These are phyloP conservation scores for Triticum monococcum DNA, from an alignment of 176 grass and related monocot species.

Conservation along the genomic window DNA sequence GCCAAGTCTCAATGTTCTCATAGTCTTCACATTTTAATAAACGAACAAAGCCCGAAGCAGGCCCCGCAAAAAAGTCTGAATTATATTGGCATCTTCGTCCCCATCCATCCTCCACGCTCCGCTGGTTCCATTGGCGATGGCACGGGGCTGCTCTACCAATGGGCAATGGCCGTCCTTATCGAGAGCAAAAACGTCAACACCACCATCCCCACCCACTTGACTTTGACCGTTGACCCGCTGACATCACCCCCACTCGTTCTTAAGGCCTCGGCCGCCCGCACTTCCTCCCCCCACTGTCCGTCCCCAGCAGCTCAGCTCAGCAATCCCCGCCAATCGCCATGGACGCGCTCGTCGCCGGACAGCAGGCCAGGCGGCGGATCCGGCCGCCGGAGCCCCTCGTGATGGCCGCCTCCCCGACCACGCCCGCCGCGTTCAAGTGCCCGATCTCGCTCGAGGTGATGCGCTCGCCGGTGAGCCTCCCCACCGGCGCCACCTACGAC, in stretches of 20 bases:
- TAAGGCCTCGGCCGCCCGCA: conserved; percentile 38
- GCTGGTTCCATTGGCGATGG: not conserved
- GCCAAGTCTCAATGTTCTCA: not conserved
- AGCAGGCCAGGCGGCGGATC: conserved; percentile 38
- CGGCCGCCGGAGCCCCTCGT: conserved; percentile 35
- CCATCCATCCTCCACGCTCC: not conserved
- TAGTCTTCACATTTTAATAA: not conserved
- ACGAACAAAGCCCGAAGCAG: not conserved
- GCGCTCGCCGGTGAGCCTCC: conserved; percentile 68
- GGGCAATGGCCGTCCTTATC: conserved; percentile 28
- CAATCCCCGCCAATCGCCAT: conserved; percentile 34
- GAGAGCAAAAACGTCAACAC: conserved; percentile 49
- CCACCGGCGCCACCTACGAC: conserved; percentile 77
- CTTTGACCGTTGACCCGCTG: conserved; percentile 63
- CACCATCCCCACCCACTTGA: conserved; percentile 41
- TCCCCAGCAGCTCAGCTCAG: conserved; percentile 6
- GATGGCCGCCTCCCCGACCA: conserved; percentile 35
- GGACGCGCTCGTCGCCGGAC: conserved; percentile 41
- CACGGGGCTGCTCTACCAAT: not conserved
- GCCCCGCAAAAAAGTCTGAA: not conserved
- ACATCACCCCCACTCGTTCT: conserved; percentile 59
- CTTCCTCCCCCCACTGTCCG: conserved; percentile 16
- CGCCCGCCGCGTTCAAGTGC: conserved; percentile 68
- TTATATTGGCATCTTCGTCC: conserved; percentile 21
- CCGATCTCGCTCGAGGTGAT: conserved; percentile 93